Evolutionary conservation across 1,284 basidiomycete genomes (phyloP).

Genomic region (Trametes sp.): DNA sequence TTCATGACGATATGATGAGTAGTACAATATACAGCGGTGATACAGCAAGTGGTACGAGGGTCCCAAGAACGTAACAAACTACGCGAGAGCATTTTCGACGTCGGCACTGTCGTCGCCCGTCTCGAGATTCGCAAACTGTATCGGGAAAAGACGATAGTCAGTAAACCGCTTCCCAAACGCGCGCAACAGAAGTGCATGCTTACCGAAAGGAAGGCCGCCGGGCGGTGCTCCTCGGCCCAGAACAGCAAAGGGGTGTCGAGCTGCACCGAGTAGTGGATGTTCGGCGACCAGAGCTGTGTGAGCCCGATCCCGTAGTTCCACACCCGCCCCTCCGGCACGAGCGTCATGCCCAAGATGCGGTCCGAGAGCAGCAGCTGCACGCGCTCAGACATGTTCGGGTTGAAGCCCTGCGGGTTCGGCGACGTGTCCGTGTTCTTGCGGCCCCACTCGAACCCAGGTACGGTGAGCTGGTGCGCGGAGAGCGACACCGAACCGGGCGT

Average conservation of each 20-base stretch:
- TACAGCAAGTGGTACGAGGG: conserved; percentile 13
- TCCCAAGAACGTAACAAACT: conserved; percentile 33
- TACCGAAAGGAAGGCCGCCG: conserved; percentile 88
- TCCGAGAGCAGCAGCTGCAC: conserved; percentile 96
- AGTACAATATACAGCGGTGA: conserved; percentile 27
- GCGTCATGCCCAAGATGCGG: conserved; percentile 89
- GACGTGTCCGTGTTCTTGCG: conserved; percentile 90
- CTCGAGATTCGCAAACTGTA: conserved; percentile 86
- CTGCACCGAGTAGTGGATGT: conserved; percentile 85
- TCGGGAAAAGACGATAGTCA: conserved; percentile 11
- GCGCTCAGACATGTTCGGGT: conserved; percentile 96
- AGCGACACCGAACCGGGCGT: conserved; percentile 98
- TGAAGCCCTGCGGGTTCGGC: conserved; percentile 91
- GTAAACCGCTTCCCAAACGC: conserved; percentile 5
- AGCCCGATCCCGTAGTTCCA: conserved; percentile 96
- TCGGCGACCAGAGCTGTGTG: conserved; percentile 91
- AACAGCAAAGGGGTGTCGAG: conserved; percentile 93
- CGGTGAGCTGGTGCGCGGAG: conserved; percentile 89
- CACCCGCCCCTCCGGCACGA: conserved; percentile 89
- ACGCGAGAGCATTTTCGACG: conserved; percentile 88
- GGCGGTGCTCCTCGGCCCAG: conserved; percentile 96
- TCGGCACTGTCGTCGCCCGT: conserved; percentile 89
- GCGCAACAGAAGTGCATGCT: conserved; percentile 42
- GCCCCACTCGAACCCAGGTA: conserved; percentile 98
- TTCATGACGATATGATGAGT: conserved; percentile 14